Base-by-base conservation (phyloP, 176 grass and related monocot species). In the Cymbopogon citratus region DNA sequence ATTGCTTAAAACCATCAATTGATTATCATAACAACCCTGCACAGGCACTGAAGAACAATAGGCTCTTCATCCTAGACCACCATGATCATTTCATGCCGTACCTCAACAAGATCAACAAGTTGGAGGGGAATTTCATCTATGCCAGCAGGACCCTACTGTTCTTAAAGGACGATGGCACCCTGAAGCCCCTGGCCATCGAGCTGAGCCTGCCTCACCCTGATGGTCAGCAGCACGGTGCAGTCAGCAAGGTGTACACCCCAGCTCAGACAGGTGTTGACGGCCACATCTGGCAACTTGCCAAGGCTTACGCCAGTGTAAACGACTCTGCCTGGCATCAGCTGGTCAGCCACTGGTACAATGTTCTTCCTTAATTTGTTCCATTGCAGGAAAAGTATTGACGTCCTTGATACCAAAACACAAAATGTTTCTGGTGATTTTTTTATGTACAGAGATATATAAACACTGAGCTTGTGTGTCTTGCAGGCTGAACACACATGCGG, bases 241-340 rank as follows among this genome's bases (percentile, higher is more conserved):
- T 61, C 24, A 94, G 88, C 75, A 92, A 48, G 16, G 92, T 94
- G 40, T 98, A 83, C 71, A 89, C 84, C 5, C 88, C 92, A 1
- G 88, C 92, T n/a, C 43, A 78, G 0, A 44, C 72, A 3, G 90
- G 92, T 3, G 81, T 88, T 35, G 10, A 81, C 0, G 48, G 75
- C 5, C 87, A 85, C 19, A 87, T 98, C 15, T 98, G 95, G 95
- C 90, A 94, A 41, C 86, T 98, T 40, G 92, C 95, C 61, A 98
- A 98, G 90, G 95, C 95, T 26, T 98, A 94, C 15, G 95, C 86
- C 43, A 73, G 75, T 7, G 95, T 98, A 26, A 92, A 98, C 0
- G 95, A 98, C 84, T 98, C 95, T 34, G 95, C 88, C 23, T 94
- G 83, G 83, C 95, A 98, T 74, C 92, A 98, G 79, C 90, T 98